These are phyloP conservation scores for Solanum peruvianum DNA, from an alignment of 257 asterid genomes.

Conservation along the genomic window DNA sequence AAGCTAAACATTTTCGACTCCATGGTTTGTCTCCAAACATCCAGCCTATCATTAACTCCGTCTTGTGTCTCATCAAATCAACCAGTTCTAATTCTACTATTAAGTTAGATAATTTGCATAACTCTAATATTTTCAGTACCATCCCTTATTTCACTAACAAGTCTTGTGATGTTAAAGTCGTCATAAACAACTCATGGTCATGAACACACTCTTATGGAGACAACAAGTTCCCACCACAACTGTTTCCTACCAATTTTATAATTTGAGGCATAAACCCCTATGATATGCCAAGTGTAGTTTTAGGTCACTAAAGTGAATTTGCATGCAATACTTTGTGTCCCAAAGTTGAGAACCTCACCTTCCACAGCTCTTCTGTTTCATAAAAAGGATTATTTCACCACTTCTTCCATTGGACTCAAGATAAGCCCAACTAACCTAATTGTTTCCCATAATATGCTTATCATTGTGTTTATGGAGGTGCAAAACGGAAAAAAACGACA, in stretches of 20 bases:
- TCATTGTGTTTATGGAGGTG: neutral
- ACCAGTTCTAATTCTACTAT: neutral
- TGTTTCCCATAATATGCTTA: neutral
- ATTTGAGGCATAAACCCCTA: neutral
- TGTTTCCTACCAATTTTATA: neutral
- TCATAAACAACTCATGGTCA: neutral
- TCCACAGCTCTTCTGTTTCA: neutral
- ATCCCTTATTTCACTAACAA: neutral
- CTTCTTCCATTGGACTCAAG: neutral
- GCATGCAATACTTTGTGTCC: neutral
- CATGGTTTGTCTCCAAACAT: neutral
- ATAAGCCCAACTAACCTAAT: neutral
- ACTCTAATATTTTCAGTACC: neutral
- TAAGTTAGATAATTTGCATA: neutral
- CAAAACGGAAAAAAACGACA: neutral
- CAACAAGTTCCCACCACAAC: neutral
- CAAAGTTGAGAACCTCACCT: neutral
- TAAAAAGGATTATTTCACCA: neutral
- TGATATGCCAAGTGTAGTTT: neutral
- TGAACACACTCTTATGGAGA: neutral
- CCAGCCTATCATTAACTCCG: neutral
- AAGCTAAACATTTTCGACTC: neutral
- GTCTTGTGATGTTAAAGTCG: neutral
- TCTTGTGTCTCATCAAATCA: neutral
- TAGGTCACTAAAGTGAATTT: neutral